Conservation (phyloP, 495 filamentous ascomycete genomes). For the Lophiostoma macrostomum region DNA sequence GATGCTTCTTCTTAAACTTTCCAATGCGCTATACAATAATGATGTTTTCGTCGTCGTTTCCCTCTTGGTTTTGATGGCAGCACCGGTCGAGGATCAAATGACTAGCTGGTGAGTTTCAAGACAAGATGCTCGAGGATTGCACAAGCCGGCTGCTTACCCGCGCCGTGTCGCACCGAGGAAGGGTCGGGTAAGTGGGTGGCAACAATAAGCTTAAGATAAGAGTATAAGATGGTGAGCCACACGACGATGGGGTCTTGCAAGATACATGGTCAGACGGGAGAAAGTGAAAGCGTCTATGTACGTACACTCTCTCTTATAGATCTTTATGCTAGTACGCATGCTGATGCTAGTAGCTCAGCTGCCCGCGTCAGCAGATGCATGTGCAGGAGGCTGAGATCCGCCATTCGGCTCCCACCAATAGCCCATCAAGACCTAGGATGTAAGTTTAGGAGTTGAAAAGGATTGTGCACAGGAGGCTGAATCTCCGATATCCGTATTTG, state of each 20-base stretch:
- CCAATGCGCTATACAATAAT: no score
- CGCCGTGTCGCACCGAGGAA: not conserved
- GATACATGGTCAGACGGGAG: not conserved
- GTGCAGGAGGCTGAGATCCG: conserved; percentile 21
- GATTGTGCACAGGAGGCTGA: conserved; percentile 3
- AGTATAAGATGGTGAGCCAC: not conserved
- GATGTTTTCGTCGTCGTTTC: not conserved
- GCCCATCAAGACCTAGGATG: not conserved
- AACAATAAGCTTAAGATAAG: conserved; percentile 25
- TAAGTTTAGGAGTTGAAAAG: conserved; percentile 1
- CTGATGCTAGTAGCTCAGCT: conserved; percentile 21
- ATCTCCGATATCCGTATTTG: not conserved
- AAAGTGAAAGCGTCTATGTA: not conserved
- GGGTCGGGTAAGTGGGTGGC: conserved; percentile 7
- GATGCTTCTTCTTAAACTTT: not conserved
- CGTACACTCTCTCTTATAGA: not conserved
- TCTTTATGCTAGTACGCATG: not conserved
- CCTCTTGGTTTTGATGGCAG: not conserved
- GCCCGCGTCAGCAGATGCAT: conserved; percentile 25
- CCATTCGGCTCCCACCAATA: conserved; percentile 11
- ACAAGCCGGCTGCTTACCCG: not conserved
- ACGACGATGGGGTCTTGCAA: not conserved
- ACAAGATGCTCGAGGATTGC: no score
- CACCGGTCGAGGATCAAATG: no score
- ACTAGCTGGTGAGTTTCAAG: no score